Evolutionary conservation across 2,329 filamentous ascomycete species (phyloP), one percentile per base, ranked within the genome.

Genomic region (Beauveria pseudobassiana): DNA sequence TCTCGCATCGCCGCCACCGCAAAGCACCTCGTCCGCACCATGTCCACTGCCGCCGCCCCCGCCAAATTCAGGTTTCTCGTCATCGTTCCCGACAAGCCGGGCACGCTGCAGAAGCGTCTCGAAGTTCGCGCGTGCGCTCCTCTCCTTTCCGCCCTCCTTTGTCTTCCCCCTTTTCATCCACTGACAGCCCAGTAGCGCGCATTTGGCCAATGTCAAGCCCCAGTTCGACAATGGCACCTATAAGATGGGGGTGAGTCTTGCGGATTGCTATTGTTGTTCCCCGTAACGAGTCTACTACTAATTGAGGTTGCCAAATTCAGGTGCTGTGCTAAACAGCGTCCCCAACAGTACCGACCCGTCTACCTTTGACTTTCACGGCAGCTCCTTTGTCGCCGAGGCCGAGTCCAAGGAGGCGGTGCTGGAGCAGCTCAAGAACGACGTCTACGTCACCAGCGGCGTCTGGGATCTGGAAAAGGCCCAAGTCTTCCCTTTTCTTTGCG

Each of bases 381-480:
- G 87, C 71, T 84, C 86, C 20, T 76, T 95, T 69, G 78, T 96
- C 30, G 78, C 84, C 45, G 73, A 83, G 34, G 91, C 89, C 8
- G 82, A 84, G 64, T 86, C 81, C 9, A 85, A 82, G 68, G 88
- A 92, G 65, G 88, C 91, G 71, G 84, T 90, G 2, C 72, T 87
- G 46, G 82, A 88, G 67, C 70, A 82, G 57, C 72, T 96, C 52
- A 83, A 82, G 73, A 80, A 83, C 54, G 92, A 96, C 76, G 77
- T 92, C 10, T 96, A 96, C 75, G 78, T 81, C 10, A 80, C 76
- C 63, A 80, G 75, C 49, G 90, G 87, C 0, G 91, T 96, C 9
- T 96, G 92, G 92, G 90, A 96, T 77, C 71, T 89, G 63, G 82
- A 87, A 42, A 89, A 89, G 78, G 73, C 75, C 59, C 77, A 82